Base-by-base conservation (phyloP, 148 eudicot genomes). In the Tetragonia tetragonoides region DNA sequence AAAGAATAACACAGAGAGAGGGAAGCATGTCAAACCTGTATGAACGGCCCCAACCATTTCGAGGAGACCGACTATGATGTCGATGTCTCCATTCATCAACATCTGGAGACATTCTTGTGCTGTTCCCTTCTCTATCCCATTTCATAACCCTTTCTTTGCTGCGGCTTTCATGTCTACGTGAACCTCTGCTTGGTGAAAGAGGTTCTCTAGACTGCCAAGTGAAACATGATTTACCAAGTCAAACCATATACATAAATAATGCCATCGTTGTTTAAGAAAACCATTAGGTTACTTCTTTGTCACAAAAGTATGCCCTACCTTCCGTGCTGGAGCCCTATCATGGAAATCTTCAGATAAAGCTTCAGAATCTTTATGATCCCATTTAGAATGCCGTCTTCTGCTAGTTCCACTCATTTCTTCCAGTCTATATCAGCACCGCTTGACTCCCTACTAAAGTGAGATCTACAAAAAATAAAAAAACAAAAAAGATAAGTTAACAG, bases 321-420 rank as follows among this genome's bases (percentile, higher is more conserved):
- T 82, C 56, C 81, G 76, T 59, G 78, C 24, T 14, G 70, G 81
- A 82, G 78, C 71, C 70, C 62, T 78, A 38, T 82, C 84, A 57
- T 54, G 71, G 40, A 67, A 78, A 67, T 57, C 61, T 82, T 80
- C 87, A 64, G 75, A 60, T 75, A 75, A 37, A 16, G 76, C 73
- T 44, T 78, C 85, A 64, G 76, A 49, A 72, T 79, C 87, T 77
- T 83, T 85, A 76, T 84, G 68, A 79, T 87, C 89, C 94, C 89
- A 88, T 74, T 83, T 79, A 38, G 92, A 87, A 65, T 41, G 69
- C 28, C 89, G 88, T 74, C 82, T 87, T 83, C 87, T 87, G 68
- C 83, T 78, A 79, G 83, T 88, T 73, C 87, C 88, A 78, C 86
- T 87, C 94, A 90, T 84, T 87, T 67, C 68, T 28, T 81, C 73